Base-by-base conservation (phyloP, 192 early-diverging fungal species). In the Pilaira anomala region DNA sequence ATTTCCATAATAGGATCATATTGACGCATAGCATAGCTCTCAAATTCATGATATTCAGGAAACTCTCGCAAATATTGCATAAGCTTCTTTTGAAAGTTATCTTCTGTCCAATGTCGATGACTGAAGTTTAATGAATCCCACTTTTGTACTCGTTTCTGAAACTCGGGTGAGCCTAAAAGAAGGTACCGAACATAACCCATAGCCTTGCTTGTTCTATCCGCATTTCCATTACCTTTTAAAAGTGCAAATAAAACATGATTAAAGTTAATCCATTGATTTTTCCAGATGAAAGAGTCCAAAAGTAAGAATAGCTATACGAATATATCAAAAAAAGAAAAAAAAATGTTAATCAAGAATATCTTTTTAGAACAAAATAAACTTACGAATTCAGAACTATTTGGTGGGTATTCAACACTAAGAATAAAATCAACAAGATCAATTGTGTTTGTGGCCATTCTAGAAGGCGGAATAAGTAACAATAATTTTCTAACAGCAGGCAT, bases 41-140 rank as follows among this genome's bases (percentile, higher is more conserved):
- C 90, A 67, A 85, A 86, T 67, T 87, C 83, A 67, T 85, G 86
- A 66, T 80, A 89, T 67, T 92, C 90, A 14, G 88, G 90, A 62
- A 82, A 92, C 11, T 76, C 73, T 18, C 79, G 63, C 33, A 88
- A 63, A 57, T 88, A 92, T 25, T 72, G 72, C 49, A 77, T 74
- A 22, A 89, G 66, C 57, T 89, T 89, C 40, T 78, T 74, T 70
- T 85, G 81, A 28, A 84, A 82, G n/a, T 76, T 73, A 65, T 84
- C 79, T 69, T 92, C 90, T 16, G 80, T 77, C 90, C 90, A 92
- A 48, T 85, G 83, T 8, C 87, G 74, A 49, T 79, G 79, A 50
- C 72, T 79, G 62, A 92, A 87, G 9, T 80, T 74, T 52, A 88
- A 76, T 0, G 78, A 72, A 21, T 81, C 84, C 83, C 88, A 92